phyloP scores from a whole-genome alignment of 2,329 filamentous ascomycete genomes.

The Gaeumannomyces tritici region DNA sequence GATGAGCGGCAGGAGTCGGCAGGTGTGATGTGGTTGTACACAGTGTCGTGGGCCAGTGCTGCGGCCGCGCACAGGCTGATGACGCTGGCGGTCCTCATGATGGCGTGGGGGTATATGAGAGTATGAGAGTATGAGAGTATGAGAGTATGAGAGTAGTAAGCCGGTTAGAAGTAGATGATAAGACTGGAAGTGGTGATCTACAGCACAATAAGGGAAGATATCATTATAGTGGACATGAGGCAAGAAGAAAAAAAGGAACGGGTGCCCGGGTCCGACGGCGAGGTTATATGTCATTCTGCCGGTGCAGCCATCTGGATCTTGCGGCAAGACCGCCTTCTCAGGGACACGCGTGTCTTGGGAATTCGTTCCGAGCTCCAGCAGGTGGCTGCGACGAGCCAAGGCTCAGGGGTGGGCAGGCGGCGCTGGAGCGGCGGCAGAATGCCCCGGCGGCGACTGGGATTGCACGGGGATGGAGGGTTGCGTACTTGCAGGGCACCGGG shows the following conservation, averaged over 20 bases:
- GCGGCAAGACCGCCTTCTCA: no score
- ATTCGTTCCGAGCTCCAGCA: not conserved
- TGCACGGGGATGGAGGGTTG: not conserved
- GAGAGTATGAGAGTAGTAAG: no score
- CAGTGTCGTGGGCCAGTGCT: constrained; percentile 4
- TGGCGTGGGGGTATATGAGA: not conserved
- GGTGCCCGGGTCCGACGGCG: not conserved
- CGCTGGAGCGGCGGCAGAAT: not conserved
- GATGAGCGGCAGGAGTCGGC: constrained; percentile 7
- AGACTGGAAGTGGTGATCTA: not conserved
- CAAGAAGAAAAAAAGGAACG: not conserved
- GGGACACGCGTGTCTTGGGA: no score
- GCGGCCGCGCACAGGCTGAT: constrained; percentile 1
- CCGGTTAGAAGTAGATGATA: not conserved
- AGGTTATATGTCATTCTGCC: not conserved
- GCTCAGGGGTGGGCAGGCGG: no score
- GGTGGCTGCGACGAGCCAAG: not conserved
- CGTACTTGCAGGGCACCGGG: no score
- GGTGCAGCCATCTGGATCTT: not conserved
- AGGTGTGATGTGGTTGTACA: constrained; percentile 5
- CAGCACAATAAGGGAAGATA: not conserved
- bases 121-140: no score
- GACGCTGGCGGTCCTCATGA: constrained; percentile 5
- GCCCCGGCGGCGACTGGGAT: no score
- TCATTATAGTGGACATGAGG: not conserved